phyloP scores from a whole-genome alignment of 1,284 basidiomycete genomes.

The Xanthoconium separans region DNA sequence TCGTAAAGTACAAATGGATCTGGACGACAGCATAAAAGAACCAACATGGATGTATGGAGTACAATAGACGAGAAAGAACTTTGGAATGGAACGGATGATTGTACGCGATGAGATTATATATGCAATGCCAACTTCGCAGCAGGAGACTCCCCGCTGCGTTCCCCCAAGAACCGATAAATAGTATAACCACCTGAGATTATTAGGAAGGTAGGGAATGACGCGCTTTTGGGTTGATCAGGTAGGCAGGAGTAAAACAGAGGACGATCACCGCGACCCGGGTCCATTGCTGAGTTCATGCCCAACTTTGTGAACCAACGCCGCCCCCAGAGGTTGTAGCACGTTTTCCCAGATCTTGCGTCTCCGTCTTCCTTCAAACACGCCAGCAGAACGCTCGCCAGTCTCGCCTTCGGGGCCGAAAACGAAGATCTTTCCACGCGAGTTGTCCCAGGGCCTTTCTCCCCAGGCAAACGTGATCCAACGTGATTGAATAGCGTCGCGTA shows the following conservation, averaged over 20 bases:
- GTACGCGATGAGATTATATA: background rate
- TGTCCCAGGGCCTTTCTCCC: constrained; percentile 67
- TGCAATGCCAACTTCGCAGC: background rate
- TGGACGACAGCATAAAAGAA: background rate
- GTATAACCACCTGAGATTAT: background rate
- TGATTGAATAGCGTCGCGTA: constrained; percentile 66
- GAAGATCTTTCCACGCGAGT: constrained; percentile 54
- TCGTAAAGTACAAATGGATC: background rate
- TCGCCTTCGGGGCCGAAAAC: constrained; percentile 64
- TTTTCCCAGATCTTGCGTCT: constrained; percentile 57
- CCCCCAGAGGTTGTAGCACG: constrained; percentile 63
- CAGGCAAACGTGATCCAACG: constrained; percentile 73
- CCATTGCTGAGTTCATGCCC: constrained; percentile 71
- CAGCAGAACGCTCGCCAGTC: constrained; percentile 43
- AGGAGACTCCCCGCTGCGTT: background rate
- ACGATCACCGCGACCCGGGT: constrained; percentile 37
- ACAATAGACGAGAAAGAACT: background rate
- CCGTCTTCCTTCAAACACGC: constrained; percentile 44
- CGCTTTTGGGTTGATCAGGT: constrained; percentile 15
- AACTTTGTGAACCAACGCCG: constrained; percentile 64
- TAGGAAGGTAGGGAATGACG: background rate
- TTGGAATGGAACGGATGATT: background rate
- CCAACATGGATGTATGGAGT: background rate
- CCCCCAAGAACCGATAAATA: constrained; percentile 3
- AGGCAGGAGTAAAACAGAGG: background rate